Conservation (phyloP, 257 asterid species). For the Parsonsia alboflavescens region DNA sequence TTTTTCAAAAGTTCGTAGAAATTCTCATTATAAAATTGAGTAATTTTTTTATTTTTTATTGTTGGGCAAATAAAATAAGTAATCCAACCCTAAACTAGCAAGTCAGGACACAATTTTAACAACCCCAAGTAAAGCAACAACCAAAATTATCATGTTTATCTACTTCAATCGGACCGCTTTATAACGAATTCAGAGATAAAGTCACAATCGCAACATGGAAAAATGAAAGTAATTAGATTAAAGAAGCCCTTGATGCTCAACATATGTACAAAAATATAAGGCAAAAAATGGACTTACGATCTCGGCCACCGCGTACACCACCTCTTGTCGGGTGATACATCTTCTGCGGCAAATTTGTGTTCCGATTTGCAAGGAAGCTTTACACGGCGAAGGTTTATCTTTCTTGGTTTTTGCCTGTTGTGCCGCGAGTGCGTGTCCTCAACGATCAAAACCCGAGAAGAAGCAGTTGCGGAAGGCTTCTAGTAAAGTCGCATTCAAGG, state of each 20-base stretch:
- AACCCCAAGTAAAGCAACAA: background rate
- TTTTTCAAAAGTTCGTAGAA: background rate
- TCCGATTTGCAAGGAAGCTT: background rate
- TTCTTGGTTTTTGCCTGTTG: no score
- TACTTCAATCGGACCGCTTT: background rate
- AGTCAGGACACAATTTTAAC: background rate
- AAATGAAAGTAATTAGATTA: background rate
- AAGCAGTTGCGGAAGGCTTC: no score
- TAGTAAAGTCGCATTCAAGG: no score
- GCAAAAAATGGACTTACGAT: conserved; percentile 54
- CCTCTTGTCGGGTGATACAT: conserved; percentile 98
- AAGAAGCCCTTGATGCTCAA: conserved; percentile 42
- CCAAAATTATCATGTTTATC: background rate
- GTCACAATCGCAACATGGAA: background rate
- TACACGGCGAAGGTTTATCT: no score
- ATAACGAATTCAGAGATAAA: background rate
- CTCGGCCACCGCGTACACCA: conserved; percentile 99
- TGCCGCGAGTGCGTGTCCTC: no score
- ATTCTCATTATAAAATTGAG: no score
- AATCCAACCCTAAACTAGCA: background rate
- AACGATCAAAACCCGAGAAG: no score
- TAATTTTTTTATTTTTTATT: no score
- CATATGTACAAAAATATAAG: background rate
- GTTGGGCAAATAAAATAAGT: background rate
- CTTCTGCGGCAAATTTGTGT: background rate